Evolutionary conservation across 169 alveolate genomes (phyloP), one percentile per base, ranked within the genome.

Genomic region (Theileria sp.): DNA sequence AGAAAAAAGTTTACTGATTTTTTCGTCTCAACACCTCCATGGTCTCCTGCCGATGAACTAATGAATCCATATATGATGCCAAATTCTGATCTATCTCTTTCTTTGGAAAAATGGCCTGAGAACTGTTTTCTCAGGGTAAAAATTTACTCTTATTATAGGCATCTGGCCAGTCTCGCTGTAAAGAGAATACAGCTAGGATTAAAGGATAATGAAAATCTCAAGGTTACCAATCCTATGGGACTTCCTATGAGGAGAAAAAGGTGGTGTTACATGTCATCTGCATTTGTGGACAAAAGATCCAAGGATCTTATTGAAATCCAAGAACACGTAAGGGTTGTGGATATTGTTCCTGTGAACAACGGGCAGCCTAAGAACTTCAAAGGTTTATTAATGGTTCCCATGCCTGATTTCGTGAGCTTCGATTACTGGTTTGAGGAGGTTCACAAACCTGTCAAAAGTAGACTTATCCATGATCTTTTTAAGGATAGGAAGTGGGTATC

Each of bases 341-440:
- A 85, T 54, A 77, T 85, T n/a, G 75, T 83, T 71, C 89, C 89
- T 3, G 79, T 38, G 7, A 62, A 49, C 13, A 23, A 10, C 9
- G 19, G 12, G 17, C 38, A 36, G 15, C 38, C 19, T 0, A 54
- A n/a, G 58, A 50, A 21, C 3, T 85, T 85, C 51, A 79, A 49
- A 25, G 87, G 87, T 15, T 32, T 79, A 30, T 34, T 85, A 32
- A 77, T 85, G 87, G 80, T 85, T 26, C 91, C 91, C 17, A 49
- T 85, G 8, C 91, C 91, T n/a, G 49, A 36, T 23, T 9, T 70
- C 51, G 91, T 85, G 19, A 79, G 87, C 74, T 85, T 78, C 62
- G 91, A 85, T 58, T 85, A 77, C 72, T 85, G 91, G 91, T 85
- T 85, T 62, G 87, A 85, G 85, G 91, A 85, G 77, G 79, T 66